Conservation (phyloP, 331 rosid genomes). For the Malus hybrid region DNA sequence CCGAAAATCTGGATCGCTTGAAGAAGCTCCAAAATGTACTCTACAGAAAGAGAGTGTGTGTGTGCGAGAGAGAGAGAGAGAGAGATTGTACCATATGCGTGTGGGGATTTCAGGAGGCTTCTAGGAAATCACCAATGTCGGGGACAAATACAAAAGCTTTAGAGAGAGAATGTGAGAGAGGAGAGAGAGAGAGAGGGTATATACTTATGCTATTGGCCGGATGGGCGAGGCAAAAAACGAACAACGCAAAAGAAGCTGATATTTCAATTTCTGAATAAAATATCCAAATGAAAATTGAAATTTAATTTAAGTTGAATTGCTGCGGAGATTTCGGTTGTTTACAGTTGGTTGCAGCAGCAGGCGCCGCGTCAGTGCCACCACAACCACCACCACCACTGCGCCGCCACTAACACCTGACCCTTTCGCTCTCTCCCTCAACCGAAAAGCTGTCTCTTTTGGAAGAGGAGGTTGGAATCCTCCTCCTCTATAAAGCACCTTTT, state of each 20-base stretch:
- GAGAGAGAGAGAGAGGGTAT: not conserved
- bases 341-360: not conserved
- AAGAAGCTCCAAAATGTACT: not conserved
- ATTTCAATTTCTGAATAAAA: not conserved
- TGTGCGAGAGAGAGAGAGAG: slow-evolving; percentile 13
- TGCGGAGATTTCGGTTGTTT: not conserved
- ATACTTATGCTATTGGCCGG: not conserved
- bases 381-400: not conserved
- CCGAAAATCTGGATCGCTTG: too few relatives aligned
- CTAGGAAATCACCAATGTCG: slow-evolving; percentile 36
- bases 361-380: not conserved
- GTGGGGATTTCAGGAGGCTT: slow-evolving; percentile 4
- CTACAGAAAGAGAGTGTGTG: slow-evolving; percentile 15
- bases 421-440: not conserved
- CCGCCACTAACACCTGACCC: not conserved
- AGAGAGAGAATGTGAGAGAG: not conserved
- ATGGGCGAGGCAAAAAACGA: not conserved
- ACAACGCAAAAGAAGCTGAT: not conserved
- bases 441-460: not conserved
- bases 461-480: not conserved
- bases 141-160: slow-evolving; percentile 29
- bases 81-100: not conserved
- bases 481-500: not conserved
- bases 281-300: not conserved
- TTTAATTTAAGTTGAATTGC: not conserved